Base-by-base conservation (phyloP, 345 rosid species). In the Populus euphratica region DNA sequence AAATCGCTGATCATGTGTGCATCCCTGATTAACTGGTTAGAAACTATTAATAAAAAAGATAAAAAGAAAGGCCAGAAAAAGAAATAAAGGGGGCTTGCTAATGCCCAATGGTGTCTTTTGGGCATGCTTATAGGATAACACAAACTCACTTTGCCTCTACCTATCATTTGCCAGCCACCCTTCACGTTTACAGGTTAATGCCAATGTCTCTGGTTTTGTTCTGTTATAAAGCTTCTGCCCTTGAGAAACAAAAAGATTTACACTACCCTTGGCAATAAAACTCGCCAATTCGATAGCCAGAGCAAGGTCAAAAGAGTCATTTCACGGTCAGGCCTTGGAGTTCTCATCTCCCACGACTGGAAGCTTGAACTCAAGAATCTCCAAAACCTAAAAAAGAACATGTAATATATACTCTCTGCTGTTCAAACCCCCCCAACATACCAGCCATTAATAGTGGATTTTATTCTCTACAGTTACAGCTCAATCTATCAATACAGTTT, bases 131-230 rank as follows among this genome's bases (percentile, higher is more conserved):
- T 13, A 44, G 27, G 67, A n/a, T 56, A 35, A 52, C 18, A 52
- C 21, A 8, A 73, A 12, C 18, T 38, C 29, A 56, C 33, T 50
- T 21, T 39, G 33, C 43, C 12, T 69, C 56, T 43, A 31, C 74
- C 80, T 41, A 70, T 77, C 74, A 61, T 70, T 61, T 70, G 29
- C 64, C 13, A 33, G 36, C 36, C 36, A 70, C 69, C 69, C 41
- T 38, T 36, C 8, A 41, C 35, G 2, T 8, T 39, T 39, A 39
- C 43, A 39, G 43, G 43, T 6, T 8, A 39, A 39, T 16, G 39
- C 31, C 36, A 23, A 4, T 12, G 38, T 62, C 68, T 23, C 18
- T 39, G n/a, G 7, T 67, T 38, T 8, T 52, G 16, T 52, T 33
- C 8, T 7, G 5, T 27, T 5, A 20, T 1, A 5, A 10, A 25